Conservation (phyloP, 176 grass and related monocot species). For the Avena eriantha region DNA sequence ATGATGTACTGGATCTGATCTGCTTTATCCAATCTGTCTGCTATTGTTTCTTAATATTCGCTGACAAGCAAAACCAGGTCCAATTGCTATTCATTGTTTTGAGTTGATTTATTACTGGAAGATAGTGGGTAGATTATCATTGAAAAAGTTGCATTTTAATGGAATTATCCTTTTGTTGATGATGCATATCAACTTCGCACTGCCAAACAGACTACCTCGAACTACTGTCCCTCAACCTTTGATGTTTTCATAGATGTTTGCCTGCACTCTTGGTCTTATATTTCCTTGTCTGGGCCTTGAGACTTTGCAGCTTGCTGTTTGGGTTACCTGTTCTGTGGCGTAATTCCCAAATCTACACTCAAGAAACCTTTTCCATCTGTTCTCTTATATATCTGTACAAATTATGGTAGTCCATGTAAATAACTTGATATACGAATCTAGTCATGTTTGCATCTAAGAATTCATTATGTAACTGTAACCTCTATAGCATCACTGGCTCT, state of each 20-base stretch:
- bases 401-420: background rate
- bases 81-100: background rate
- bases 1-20: background rate
- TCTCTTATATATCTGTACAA: background rate
- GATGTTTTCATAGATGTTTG: background rate
- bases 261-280: background rate
- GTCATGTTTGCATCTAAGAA: background rate
- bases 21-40: background rate
- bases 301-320: constrained; percentile 7
- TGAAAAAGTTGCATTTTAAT: background rate
- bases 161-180: background rate
- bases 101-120: background rate
- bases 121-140: background rate
- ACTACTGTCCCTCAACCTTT: background rate
- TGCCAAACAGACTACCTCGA: background rate
- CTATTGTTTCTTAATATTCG: constrained; percentile 1
- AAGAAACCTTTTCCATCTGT: background rate
- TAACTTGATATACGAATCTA: background rate
- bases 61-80: background rate
- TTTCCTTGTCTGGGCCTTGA: background rate
- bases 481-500: constrained; percentile 3
- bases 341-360: constrained; percentile 9
- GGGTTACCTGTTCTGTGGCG: background rate
- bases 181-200: background rate
- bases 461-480: constrained; percentile 24